A percentile compares a stretch with the other conserved stretches of the same genome.
phyloP scores from a whole-genome alignment of 1,139 yeast genomes.

The Eremothecium cymbalariae region DNA sequence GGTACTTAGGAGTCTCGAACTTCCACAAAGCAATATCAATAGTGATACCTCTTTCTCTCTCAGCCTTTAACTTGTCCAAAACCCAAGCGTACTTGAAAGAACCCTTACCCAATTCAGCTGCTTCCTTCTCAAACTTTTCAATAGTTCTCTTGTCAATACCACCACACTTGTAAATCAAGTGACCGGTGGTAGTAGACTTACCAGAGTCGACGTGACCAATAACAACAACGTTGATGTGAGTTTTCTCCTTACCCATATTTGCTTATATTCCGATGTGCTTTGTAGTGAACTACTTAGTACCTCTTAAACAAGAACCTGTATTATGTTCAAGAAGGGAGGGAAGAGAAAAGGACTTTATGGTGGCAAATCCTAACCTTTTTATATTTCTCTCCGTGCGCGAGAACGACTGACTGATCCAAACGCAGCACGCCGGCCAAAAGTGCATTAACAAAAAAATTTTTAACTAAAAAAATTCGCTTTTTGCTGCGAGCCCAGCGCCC shows the following conservation, averaged over 20 bases:
- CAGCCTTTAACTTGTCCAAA: slow-evolving; percentile 91
- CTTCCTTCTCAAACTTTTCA: slow-evolving; percentile 98
- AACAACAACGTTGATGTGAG: slow-evolving; percentile 98
- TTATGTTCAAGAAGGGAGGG: not conserved
- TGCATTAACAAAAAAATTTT: too few relatives aligned
- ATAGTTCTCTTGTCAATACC: slow-evolving; percentile 96
- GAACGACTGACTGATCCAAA: too few relatives aligned
- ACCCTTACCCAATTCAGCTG: slow-evolving; percentile 97
- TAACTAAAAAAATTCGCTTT: too few relatives aligned
- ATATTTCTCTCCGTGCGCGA: slow-evolving; percentile 3
- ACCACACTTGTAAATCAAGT: slow-evolving; percentile 93
- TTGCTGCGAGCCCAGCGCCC: too few relatives aligned
- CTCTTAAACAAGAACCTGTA: too few relatives aligned
- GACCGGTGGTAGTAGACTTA: slow-evolving; percentile 97
- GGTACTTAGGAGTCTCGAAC: slow-evolving; percentile 92
- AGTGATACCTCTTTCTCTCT: slow-evolving; percentile 92
- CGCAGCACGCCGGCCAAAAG: too few relatives aligned
- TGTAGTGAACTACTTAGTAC: slow-evolving; percentile 6
- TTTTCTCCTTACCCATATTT: slow-evolving; percentile 78
- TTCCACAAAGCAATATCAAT: slow-evolving; percentile 92
- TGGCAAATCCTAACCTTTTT: slow-evolving; percentile 6
- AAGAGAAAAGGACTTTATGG: slow-evolving; percentile 3
- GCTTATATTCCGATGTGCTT: slow-evolving; percentile 8
- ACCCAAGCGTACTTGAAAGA: slow-evolving; percentile 99
- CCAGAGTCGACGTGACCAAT: slow-evolving; percentile 99